phyloP scores from a whole-genome alignment of 73 alveolate genomes.

The Tetrahymena elliotti region DNA sequence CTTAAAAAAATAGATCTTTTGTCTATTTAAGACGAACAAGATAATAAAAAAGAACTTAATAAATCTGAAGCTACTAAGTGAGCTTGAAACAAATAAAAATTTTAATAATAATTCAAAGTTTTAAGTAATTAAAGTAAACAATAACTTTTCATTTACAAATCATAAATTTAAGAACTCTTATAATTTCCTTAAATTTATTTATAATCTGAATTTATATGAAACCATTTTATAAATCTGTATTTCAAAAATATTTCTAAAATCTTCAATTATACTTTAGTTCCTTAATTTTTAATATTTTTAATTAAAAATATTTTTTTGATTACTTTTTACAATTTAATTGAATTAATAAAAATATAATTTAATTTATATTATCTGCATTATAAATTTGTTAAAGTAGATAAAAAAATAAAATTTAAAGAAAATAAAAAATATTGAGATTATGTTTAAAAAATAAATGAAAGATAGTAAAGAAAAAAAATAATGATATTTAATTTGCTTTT shows the following conservation, averaged over 20 bases:
- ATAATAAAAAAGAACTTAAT: not conserved
- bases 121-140: too few species aligned
- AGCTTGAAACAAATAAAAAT: not conserved
- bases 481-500: not conserved
- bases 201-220: too few species aligned
- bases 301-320: too few species aligned
- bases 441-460: not conserved
- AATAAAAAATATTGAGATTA: too few species aligned
- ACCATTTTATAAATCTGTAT: not conserved
- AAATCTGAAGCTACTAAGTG: not conserved
- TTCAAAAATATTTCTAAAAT: not conserved
- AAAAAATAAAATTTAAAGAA: too few species aligned
- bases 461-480: not conserved
- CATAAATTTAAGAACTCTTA: not conserved
- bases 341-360: too few species aligned
- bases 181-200: too few species aligned
- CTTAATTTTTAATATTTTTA: too few species aligned
- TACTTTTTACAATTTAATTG: too few species aligned
- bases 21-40: not conserved
- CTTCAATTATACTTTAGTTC: not conserved
- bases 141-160: not conserved
- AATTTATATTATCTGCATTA: too few species aligned
- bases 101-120: too few species aligned
- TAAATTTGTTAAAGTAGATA: too few species aligned
- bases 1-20: not conserved